Evolutionary conservation across 805 yeast species (phyloP), one percentile per base, ranked within the genome.

Genomic region (Torulaspora quercuum): DNA sequence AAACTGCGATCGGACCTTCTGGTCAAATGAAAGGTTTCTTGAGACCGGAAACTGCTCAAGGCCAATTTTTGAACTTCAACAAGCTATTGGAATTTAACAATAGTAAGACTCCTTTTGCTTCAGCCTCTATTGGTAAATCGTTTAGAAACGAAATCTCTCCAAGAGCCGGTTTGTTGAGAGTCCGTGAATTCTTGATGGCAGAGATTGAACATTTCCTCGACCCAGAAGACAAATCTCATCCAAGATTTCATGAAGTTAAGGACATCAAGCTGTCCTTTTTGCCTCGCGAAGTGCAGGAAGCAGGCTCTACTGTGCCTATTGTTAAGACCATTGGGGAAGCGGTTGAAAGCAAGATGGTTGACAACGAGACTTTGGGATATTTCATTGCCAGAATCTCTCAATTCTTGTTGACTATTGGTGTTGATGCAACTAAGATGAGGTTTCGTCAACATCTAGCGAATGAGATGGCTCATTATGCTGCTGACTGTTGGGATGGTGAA

Each of bases 401-500:
- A 57, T 92, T 92, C 67, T 74, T 92, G 63, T 58, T 70, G 46
- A 85, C 83, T 62, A 86, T 92, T 57, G 99, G 99, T 70, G 88
- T 89, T 49, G 90, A 92, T 64, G 72, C 81, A 43, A 59, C 67
- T 39, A 80, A 87, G 57, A 68, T 92, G 63, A 80, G 99, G 65
- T 92, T 92, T 78, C 84, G 99, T 73, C 98, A 92, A 72, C 99
- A 92, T 69, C 81, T 92, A 95, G 74, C 81, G 53, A 92, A 92
- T 63, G 99, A 92, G 72, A 92, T 92, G 99, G 99, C 99, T 12
- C 99, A 92, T 66, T 92, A 92, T 65, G 98, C 98, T 43, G 80
- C 95, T 51, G 99, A 92, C 70, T 92, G 99, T 73, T 92, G 99
- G 99, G 99, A 92, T 69, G 97, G 95, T 49, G 99, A 92, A 72